Conservation (phyloP, 495 filamentous ascomycete species). For the Daldinia caldariorum region DNA sequence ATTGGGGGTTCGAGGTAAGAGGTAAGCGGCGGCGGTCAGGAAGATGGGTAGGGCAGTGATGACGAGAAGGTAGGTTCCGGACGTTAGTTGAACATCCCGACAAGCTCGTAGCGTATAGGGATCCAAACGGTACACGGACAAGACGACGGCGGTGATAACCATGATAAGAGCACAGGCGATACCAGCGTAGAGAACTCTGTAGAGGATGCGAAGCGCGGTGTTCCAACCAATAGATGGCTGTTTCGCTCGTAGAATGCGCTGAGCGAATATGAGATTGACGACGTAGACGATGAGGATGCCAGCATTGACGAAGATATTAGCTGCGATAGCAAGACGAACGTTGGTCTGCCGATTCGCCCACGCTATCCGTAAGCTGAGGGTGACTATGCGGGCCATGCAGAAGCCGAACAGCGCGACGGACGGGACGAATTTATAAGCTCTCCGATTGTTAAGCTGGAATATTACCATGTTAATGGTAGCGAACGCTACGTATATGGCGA, state of each 20-base stretch:
- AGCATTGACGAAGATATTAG: constrained; percentile 78
- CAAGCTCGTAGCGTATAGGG: constrained; percentile 58
- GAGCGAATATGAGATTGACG: constrained; percentile 81
- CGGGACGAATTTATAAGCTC: constrained; percentile 75
- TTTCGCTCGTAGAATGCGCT: constrained; percentile 77
- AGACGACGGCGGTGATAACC: constrained; percentile 73
- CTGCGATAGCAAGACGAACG: constrained; percentile 72
- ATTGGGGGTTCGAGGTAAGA: constrained; percentile 57
- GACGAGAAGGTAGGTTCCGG: constrained; percentile 70
- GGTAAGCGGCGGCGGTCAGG: constrained; percentile 63
- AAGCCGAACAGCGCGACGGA: constrained; percentile 79
- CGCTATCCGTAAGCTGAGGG: constrained; percentile 72
- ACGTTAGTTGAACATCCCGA: constrained; percentile 73
- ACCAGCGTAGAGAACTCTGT: constrained; percentile 67
- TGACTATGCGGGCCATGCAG: constrained; percentile 76
- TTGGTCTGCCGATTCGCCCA: constrained; percentile 64
- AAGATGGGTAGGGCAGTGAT: constrained; percentile 79
- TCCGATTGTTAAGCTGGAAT: constrained; percentile 65
- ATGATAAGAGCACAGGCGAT: constrained; percentile 71
- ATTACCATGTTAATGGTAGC: constrained; percentile 74
- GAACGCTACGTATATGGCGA: constrained; percentile 68
- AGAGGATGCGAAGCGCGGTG: constrained; percentile 55
- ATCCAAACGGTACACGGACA: constrained; percentile 71
- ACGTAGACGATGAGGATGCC: constrained; percentile 82
- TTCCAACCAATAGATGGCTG: constrained; percentile 79